Evolutionary conservation across 352 stramenopile genomes (phyloP).

Genomic region (Phytophthora kernoviae): DNA sequence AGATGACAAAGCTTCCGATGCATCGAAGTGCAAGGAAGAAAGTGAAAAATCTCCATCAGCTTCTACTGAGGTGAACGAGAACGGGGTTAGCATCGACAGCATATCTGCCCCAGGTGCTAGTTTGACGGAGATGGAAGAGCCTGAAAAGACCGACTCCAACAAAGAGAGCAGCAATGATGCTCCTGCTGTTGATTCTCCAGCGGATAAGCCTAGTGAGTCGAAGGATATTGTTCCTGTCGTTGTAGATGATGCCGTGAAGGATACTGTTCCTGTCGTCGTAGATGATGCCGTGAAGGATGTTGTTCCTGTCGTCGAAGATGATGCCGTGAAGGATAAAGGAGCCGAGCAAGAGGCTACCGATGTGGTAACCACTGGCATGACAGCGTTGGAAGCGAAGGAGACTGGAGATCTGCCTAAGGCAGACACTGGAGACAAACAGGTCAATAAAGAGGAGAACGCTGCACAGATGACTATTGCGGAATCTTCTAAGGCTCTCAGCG

Average conservation of each 20-base stretch:
- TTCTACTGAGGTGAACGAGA: neutral
- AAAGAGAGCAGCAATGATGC: neutral
- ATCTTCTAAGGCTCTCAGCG: constrained; percentile 12
- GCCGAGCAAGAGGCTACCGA: constrained; percentile 30
- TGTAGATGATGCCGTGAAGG: no score
- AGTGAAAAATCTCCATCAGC: no score
- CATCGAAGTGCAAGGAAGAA: no score
- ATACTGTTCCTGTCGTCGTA: neutral
- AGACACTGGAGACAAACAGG: constrained; percentile 1
- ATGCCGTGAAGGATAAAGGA: constrained; percentile 28
- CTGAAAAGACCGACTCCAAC: neutral
- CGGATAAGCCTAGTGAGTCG: neutral
- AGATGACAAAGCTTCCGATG: neutral
- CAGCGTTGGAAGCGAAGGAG: neutral
- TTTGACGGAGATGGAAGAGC: neutral
- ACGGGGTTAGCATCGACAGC: constrained; percentile 1
- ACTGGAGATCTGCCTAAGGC: neutral
- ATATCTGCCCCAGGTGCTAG: constrained; percentile 7
- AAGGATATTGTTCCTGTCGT: constrained; percentile 4
- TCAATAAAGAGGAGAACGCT: constrained; percentile 2
- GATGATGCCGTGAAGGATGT: neutral
- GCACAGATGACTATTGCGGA: constrained; percentile 16
- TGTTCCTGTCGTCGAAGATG: neutral
- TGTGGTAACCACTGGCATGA: neutral
- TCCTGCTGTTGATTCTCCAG: constrained; percentile 1